Percentiles rank a stretch among this genome's conserved stretches.
phyloP scores from a whole-genome alignment of 2,329 filamentous ascomycete genomes.

The Xylaria sp. region DNA sequence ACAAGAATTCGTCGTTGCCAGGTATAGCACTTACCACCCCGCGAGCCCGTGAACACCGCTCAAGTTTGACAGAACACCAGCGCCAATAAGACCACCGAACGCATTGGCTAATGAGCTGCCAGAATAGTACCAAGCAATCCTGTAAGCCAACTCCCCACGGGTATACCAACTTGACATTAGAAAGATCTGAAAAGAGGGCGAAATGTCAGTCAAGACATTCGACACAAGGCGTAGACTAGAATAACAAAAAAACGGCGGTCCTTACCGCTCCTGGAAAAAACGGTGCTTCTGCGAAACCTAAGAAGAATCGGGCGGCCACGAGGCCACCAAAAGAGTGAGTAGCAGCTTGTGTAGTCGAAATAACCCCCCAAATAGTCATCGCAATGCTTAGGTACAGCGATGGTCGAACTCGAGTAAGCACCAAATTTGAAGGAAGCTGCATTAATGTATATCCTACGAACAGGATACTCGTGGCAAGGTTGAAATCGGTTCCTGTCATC shows the following conservation, averaged over 20 bases:
- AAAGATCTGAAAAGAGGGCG: slow-evolving; percentile 47
- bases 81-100: slow-evolving; percentile 62
- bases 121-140: slow-evolving; percentile 60
- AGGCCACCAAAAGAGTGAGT: slow-evolving; percentile 55
- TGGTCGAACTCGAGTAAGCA: slow-evolving; percentile 64
- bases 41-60: slow-evolving; percentile 52
- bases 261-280: slow-evolving; percentile 59
- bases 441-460: slow-evolving; percentile 70
- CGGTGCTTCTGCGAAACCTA: slow-evolving; percentile 61
- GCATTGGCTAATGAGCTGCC: slow-evolving; percentile 61
- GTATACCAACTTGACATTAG: slow-evolving; percentile 60
- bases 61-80: slow-evolving; percentile 58
- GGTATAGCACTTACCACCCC: slow-evolving; percentile 48
- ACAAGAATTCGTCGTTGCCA: neutral
- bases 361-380: slow-evolving; percentile 53
- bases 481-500: slow-evolving; percentile 67
- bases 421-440: slow-evolving; percentile 70
- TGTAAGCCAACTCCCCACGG: slow-evolving; percentile 54
- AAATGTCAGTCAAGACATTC: slow-evolving; percentile 11
- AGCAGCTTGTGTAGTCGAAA: slow-evolving; percentile 59
- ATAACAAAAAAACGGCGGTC: neutral
- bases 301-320: slow-evolving; percentile 59
- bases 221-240: neutral
- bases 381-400: slow-evolving; percentile 62
- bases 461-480: slow-evolving; percentile 63